A percentile compares a stretch with the other conserved stretches of the same genome.
Evolutionary conservation across 2,329 filamentous ascomycete genomes (phyloP).

Genomic region (Grosmannia serpens): DNA sequence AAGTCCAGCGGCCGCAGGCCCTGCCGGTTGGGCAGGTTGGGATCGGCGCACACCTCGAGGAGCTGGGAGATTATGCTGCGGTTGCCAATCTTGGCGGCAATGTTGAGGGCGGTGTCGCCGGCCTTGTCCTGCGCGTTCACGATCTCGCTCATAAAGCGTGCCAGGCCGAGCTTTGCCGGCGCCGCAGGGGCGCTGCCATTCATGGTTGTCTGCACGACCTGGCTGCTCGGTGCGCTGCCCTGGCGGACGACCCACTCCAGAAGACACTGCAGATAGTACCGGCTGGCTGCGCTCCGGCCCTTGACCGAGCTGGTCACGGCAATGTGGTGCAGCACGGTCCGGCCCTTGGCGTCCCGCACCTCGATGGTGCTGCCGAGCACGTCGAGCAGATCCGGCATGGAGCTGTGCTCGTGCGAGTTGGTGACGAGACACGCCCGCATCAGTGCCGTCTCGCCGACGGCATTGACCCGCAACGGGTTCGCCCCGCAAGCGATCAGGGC

Average conservation of each 20-base stretch:
- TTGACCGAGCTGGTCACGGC: constrained; percentile 93
- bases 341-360: constrained; percentile 74
- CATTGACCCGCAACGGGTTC: constrained; percentile 78
- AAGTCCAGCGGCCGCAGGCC: constrained; percentile 88
- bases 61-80: constrained; percentile 93
- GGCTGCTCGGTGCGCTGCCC: constrained; percentile 35
- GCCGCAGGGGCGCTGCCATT: constrained; percentile 14
- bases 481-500: constrained; percentile 75
- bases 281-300: constrained; percentile 78
- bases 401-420: constrained; percentile 84
- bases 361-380: constrained; percentile 84
- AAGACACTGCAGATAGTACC: constrained; percentile 90
- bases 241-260: constrained; percentile 91
- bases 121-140: constrained; percentile 91
- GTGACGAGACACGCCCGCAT: constrained; percentile 90
- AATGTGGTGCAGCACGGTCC: constrained; percentile 92
- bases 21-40: constrained; percentile 82
- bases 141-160: constrained; percentile 91
- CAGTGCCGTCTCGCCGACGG: constrained; percentile 79
- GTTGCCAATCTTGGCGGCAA: constrained; percentile 87
- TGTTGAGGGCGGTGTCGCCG: constrained; percentile 88
- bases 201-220: constrained; percentile 18
- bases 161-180: constrained; percentile 66
- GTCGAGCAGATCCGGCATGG: constrained; percentile 83
- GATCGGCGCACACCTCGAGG: constrained; percentile 86